phyloP scores from a whole-genome alignment of 2,329 filamentous ascomycete genomes.

The Emericellopsis atlantica region DNA sequence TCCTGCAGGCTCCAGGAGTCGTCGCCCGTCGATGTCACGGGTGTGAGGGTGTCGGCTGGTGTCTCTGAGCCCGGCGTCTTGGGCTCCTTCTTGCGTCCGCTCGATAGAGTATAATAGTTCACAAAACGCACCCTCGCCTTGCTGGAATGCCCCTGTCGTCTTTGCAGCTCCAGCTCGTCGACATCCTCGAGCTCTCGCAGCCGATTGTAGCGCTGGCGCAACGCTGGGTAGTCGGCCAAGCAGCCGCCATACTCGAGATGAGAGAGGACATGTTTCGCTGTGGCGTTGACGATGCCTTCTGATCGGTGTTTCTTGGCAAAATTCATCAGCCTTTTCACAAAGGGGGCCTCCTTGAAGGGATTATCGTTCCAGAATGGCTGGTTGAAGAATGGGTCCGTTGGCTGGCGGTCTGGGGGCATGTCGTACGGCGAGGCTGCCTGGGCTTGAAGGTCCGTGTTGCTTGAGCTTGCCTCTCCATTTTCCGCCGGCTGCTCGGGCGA shows the following conservation, averaged over 20 bases:
- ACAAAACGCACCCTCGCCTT: constrained; percentile 58
- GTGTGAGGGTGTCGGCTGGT: neutral
- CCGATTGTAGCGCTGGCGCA: constrained; percentile 57
- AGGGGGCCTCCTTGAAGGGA: constrained; percentile 53
- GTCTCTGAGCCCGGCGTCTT: constrained; percentile 4
- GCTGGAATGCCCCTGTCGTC: constrained; percentile 8
- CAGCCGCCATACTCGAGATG: constrained; percentile 76
- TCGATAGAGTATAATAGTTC: constrained; percentile 85
- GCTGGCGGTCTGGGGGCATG: constrained; percentile 5
- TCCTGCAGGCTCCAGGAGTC: neutral
- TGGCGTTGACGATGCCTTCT: constrained; percentile 57
- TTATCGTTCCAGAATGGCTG: constrained; percentile 66
- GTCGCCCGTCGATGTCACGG: neutral
- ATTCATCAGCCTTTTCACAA: constrained; percentile 55
- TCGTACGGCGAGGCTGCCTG: neutral
- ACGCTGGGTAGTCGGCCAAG: constrained; percentile 60
- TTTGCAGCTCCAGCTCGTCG: constrained; percentile 32
- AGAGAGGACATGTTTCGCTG: constrained; percentile 61
- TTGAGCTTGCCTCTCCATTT: neutral
- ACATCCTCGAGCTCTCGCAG: constrained; percentile 62
- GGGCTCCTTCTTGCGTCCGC: constrained; percentile 48
- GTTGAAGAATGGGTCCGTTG: constrained; percentile 56
- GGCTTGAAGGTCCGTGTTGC: neutral
- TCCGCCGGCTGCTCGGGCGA: constrained; percentile 13
- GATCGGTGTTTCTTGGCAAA: constrained; percentile 71